Conservation (phyloP, 129 eudicot species). For the Flaveria brownii region DNA sequence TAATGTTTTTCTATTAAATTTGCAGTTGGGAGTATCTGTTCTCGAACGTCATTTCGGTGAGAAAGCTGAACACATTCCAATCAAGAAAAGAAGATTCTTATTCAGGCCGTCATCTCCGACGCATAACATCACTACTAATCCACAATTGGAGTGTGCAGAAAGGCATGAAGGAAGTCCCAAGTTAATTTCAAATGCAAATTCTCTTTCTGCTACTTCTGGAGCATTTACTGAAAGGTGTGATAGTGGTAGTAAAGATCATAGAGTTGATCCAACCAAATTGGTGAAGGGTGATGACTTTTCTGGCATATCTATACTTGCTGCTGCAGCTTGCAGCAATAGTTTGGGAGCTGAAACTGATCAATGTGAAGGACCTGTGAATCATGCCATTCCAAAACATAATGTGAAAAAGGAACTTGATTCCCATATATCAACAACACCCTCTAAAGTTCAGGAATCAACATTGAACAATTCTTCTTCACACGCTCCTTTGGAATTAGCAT, state of each 20-base stretch:
- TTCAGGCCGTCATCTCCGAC: constrained; percentile 1
- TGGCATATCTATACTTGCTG: constrained; percentile 51
- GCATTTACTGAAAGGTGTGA: constrained; percentile 21
- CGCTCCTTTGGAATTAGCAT: constrained; percentile 9
- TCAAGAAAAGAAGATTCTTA: constrained; percentile 14
- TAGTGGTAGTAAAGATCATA: constrained; percentile 25
- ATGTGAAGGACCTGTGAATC: constrained; percentile 15
- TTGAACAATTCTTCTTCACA: constrained; percentile 7
- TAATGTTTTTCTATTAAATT: constrained; percentile 12
- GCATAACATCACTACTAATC: background rate
- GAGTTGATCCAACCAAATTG: constrained; percentile 20
- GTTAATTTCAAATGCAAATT: constrained; percentile 13
- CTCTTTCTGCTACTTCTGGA: constrained; percentile 18
- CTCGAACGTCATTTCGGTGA: constrained; percentile 9
- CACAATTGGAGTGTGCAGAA: background rate
- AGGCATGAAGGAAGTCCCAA: constrained; percentile 2
- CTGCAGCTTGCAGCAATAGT: constrained; percentile 44
- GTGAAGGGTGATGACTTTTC: constrained; percentile 43
- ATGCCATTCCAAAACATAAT: background rate
- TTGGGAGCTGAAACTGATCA: constrained; percentile 38
- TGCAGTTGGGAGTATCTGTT: constrained; percentile 12
- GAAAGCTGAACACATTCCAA: constrained; percentile 15
- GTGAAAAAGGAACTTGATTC: constrained; percentile 24
- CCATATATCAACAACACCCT: constrained; percentile 11
- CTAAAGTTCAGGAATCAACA: constrained; percentile 10